Conservation (phyloP, 108 stramenopile genomes). For the Pseudonitzschia multiseries region DNA sequence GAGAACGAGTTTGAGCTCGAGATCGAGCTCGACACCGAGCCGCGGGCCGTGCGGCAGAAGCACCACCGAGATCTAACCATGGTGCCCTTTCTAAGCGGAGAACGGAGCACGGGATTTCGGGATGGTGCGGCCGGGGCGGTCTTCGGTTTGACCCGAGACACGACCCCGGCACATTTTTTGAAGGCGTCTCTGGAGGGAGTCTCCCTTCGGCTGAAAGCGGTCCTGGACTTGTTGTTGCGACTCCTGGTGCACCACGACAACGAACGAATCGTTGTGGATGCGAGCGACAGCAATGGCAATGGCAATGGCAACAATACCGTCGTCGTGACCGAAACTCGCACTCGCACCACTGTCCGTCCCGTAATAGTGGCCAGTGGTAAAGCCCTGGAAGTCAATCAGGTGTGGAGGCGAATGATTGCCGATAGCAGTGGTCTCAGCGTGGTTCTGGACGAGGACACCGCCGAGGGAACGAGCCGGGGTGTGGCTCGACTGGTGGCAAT, state of each 20-base stretch:
- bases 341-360: no score
- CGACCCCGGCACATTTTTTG: slow-evolving; percentile 58
- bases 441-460: slow-evolving; percentile 57
- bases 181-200: slow-evolving; percentile 73
- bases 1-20: slow-evolving; percentile 6
- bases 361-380: slow-evolving; percentile 73
- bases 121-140: slow-evolving; percentile 67
- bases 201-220: slow-evolving; percentile 54
- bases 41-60: background rate
- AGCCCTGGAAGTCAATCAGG: slow-evolving; percentile 67
- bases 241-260: slow-evolving; percentile 6
- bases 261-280: no score
- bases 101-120: slow-evolving; percentile 79
- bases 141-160: slow-evolving; percentile 68
- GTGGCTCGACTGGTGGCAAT: slow-evolving; percentile 57
- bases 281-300: no score
- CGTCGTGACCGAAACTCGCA: no score
- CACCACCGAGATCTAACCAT: slow-evolving; percentile 15
- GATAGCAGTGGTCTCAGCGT: slow-evolving; percentile 61
- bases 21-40: no score
- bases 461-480: slow-evolving; percentile 76
- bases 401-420: slow-evolving; percentile 81
- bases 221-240: slow-evolving; percentile 45
- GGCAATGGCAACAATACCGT: no score
- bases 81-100: slow-evolving; percentile 78